Evolutionary conservation across 805 yeast genomes (phyloP).

Genomic region (Millerozyma miso): DNA sequence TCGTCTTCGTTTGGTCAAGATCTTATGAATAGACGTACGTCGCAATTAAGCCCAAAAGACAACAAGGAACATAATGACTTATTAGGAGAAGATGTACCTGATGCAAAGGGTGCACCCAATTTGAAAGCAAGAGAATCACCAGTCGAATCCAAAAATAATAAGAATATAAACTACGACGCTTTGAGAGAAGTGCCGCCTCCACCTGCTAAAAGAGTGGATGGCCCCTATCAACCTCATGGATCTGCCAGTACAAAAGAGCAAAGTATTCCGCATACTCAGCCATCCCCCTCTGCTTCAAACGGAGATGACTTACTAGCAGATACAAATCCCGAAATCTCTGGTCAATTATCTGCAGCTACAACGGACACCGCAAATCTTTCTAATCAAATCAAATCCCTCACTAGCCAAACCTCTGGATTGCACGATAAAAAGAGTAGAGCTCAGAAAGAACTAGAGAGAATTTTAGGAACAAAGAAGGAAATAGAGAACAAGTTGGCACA

Average conservation of each 20-base stretch:
- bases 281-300: constrained; percentile 2
- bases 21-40: constrained; percentile 35
- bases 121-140: constrained; percentile 6
- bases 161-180: constrained; percentile 45
- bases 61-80: constrained; percentile 22
- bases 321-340: constrained; percentile 49
- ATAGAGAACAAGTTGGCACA: constrained; percentile 67
- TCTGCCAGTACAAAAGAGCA: constrained; percentile 1
- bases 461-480: constrained; percentile 62
- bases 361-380: constrained; percentile 84
- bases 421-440: constrained; percentile 71
- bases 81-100: constrained; percentile 32
- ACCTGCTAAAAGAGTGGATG: constrained; percentile 14
- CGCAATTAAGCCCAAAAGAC: constrained; percentile 9
- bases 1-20: constrained; percentile 83
- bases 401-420: constrained; percentile 66
- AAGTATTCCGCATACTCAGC: constrained; percentile 1
- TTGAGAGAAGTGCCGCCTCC: constrained; percentile 46
- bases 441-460: constrained; percentile 69
- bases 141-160: constrained; percentile 21
- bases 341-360: constrained; percentile 71
- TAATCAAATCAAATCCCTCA: constrained; percentile 75
- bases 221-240: constrained; percentile 2
- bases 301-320: constrained; percentile 56
- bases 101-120: constrained; percentile 7